Evolutionary conservation across 2,329 filamentous ascomycete species (phyloP), one percentile per base, ranked within the genome.

Genomic region (Hypoxylon sp.): DNA sequence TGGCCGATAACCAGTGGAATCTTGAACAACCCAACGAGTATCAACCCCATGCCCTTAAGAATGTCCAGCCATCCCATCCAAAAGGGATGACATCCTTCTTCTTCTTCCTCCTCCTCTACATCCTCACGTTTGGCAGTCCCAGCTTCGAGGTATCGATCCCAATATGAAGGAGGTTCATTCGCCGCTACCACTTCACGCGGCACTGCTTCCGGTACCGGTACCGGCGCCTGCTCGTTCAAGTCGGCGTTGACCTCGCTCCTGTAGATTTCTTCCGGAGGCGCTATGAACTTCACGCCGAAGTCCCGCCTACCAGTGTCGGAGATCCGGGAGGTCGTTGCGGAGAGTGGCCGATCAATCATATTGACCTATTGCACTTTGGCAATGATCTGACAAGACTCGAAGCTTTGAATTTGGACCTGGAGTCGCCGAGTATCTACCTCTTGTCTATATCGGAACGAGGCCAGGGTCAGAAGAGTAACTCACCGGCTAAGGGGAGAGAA

Each of bases 71-170:
- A 70, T 14, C 58, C 56, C 14, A 54, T 62, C 70, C 68, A 70
- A 57, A 71, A 70, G n/a, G 70, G 70, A 21, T 71, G 70, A 21
- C 57, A 69, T n/a, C 55, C 61, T 21, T 59, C 63, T n/a, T 68
- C 61, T 1, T 54, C 29, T 3, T 67, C 59, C 5, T 67, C 53
- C 2, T 67, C 50, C 5, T 67, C 53, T 2, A 65, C 50, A 2
- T 61, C 53, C 3, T 67, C 55, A 1, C 51, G 23, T n/a, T 55
- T 41, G n/a, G n/a, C 21, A 9, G 16, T 19, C 3, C 32, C 48
- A 11, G 55, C 46, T 5, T 66, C 60, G 32, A 56, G 14, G 12
- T n/a, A 8, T 16, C 60, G 52, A 19, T 67, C 68, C 68, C 59
- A 61, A 27, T 62, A 61, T 27, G 68, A 54, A 1, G 62, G 56